Base-by-base conservation (phyloP, 805 yeast species). In the Metschnikowia borealis region DNA sequence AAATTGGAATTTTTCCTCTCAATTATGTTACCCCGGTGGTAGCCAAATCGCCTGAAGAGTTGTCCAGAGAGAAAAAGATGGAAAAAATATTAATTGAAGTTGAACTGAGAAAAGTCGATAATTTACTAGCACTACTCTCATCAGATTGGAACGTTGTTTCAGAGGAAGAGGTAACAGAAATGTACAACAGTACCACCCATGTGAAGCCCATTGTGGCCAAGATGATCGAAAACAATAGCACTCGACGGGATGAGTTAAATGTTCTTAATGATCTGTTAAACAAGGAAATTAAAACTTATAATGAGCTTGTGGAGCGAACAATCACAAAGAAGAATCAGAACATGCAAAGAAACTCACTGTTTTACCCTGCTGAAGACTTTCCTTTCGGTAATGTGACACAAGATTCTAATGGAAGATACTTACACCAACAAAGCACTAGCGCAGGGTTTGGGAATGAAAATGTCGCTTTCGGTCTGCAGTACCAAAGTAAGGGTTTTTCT, bases 1-100 rank as follows among this genome's bases (percentile, higher is more conserved):
- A 77, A 48, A 75, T 83, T 46, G 99, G 99, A 17, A 85, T 94
- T 13, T 90, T 92, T 67, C 99, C 99, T 0, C 78, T 88, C 51
- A 92, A 92, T 64, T 92, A 94, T 62, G 98, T 94, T 1, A 79
- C 88, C 0, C 90, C 90, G 2, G 70, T 90, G 5, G 79, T 83
- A 1, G 85, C 83, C 42, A 84, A 85, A 34, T 74, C 88, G 0
- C 75, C 80, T 2, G 77, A 78, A 44, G 91, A 90, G 55, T 53
- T 85, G 4, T 67, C 69, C 6, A 67, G 70, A 26, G 86, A 84
- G 58, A 56, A 62, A 31, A 68, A 71, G 54, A 67, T 71, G 52
- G 90, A 88, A 64, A 65, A 70, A 31, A 62, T 72, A 53, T 66
- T 91, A 43, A 71, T 87, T 40, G 68, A 75, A 10, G 80, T 79